Evolutionary conservation across 2,329 filamentous ascomycete species (phyloP).

Genomic region (Amauroascus verrucosus): DNA sequence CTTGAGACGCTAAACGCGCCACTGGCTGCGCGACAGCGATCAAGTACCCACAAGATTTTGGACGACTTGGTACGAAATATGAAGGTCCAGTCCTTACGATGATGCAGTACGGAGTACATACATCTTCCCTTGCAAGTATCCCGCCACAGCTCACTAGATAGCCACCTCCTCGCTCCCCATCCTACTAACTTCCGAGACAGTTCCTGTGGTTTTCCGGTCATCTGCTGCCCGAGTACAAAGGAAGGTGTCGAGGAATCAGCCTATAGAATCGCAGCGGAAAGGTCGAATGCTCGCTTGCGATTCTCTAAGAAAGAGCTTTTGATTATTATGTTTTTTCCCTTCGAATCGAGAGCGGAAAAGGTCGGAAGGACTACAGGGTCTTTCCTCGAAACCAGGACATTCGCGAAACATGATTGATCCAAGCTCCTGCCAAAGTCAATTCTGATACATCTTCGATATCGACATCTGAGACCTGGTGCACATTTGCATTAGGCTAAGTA

Average conservation of each 20-base stretch:
- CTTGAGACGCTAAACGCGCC: constrained; percentile 5
- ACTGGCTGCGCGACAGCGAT: constrained; percentile 7
- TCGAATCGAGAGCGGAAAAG: no score
- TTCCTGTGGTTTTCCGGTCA: neutral
- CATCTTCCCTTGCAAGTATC: neutral
- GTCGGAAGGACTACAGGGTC: no score
- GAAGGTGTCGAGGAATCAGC: no score
- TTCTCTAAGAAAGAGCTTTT: no score
- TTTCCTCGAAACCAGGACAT: no score
- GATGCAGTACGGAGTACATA: neutral
- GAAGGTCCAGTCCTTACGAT: neutral
- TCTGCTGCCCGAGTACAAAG: neutral
- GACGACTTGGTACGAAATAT: neutral
- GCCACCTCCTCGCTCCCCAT: neutral
- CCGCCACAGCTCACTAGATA: neutral
- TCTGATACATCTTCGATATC: no score
- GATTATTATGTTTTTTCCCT: no score
- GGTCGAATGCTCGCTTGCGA: no score
- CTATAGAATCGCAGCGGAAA: no score
- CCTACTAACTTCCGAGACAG: neutral
- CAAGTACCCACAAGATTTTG: neutral
- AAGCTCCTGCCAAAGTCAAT: no score
- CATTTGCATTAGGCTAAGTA: neutral
- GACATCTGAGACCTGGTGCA: no score
- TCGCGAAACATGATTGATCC: no score